These are phyloP conservation scores for Sungouiella blattae DNA, from an alignment of 805 yeast species.

Conservation along the genomic window DNA sequence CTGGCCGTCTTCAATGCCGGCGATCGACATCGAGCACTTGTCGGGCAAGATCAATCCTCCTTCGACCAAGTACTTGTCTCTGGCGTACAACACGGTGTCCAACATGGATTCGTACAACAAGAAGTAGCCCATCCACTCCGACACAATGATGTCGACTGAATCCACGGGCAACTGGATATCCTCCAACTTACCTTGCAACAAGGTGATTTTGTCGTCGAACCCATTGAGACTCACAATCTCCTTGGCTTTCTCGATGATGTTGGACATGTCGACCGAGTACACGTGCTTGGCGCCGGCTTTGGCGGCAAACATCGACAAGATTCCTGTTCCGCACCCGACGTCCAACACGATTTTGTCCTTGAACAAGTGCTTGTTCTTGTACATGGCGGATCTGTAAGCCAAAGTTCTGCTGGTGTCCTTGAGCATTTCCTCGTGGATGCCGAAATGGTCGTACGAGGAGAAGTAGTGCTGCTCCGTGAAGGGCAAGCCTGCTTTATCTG, in stretches of 20 bases:
- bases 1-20: constrained; percentile 89
- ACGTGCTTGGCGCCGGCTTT: constrained; percentile 99
- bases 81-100: constrained; percentile 90
- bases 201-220: constrained; percentile 77
- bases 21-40: constrained; percentile 82
- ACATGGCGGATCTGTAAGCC: constrained; percentile 87
- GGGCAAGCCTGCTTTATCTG: constrained; percentile 61
- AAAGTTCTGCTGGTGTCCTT: constrained; percentile 92
- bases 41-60: constrained; percentile 96
- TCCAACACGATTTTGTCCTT: constrained; percentile 92
- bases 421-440: constrained; percentile 98
- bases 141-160: constrained; percentile 88
- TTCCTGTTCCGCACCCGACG: constrained; percentile 99
- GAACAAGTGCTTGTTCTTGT: constrained; percentile 82
- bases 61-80: constrained; percentile 78
- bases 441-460: constrained; percentile 92
- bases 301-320: constrained; percentile 95
- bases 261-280: constrained; percentile 95
- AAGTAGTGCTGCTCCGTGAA: constrained; percentile 90
- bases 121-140: constrained; percentile 99
- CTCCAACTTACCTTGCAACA: constrained; percentile 89
- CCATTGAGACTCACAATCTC: constrained; percentile 84
- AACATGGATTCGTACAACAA: constrained; percentile 95
- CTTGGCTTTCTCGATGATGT: constrained; percentile 94
- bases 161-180: constrained; percentile 83